Evolutionary conservation across 2,329 filamentous ascomycete genomes (phyloP).

Genomic region (Harringtonia lauricola): DNA sequence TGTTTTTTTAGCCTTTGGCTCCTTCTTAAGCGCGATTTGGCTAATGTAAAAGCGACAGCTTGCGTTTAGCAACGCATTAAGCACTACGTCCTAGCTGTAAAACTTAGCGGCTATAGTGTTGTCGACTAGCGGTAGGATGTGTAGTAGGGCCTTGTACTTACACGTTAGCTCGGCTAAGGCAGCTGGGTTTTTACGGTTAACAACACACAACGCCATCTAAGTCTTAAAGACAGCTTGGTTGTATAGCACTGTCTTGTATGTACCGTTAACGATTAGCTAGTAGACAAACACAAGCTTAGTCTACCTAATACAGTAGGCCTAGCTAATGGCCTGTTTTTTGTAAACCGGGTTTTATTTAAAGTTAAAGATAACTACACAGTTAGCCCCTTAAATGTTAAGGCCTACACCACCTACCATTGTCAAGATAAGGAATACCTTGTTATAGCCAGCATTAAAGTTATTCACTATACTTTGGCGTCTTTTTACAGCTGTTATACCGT

Average conservation of each 20-base stretch:
- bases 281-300: slow-evolving; percentile 75
- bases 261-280: slow-evolving; percentile 66
- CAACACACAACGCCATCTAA: slow-evolving; percentile 66
- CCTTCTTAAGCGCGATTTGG: too few relatives aligned
- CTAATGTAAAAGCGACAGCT: too few relatives aligned
- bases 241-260: slow-evolving; percentile 65
- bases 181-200: slow-evolving; percentile 72
- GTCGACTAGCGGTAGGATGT: slow-evolving; percentile 34
- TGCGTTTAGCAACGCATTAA: slow-evolving; percentile 43
- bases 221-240: slow-evolving; percentile 72
- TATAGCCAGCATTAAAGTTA: slow-evolving; percentile 49
- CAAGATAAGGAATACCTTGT: slow-evolving; percentile 66
- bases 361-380: slow-evolving; percentile 79
- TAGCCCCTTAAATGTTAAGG: slow-evolving; percentile 74
- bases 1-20: too few relatives aligned
- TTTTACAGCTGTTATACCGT: slow-evolving; percentile 48
- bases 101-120: slow-evolving; percentile 36
- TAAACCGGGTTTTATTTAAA: slow-evolving; percentile 68
- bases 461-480: slow-evolving; percentile 54
- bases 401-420: slow-evolving; percentile 74
- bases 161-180: slow-evolving; percentile 48
- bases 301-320: slow-evolving; percentile 80
- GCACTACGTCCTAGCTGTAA: slow-evolving; percentile 50
- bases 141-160: slow-evolving; percentile 49
- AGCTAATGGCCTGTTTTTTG: slow-evolving; percentile 79